Base-by-base conservation (phyloP, 108 stramenopile genomes). In the Pseudonitzschia delicatissima region DNA sequence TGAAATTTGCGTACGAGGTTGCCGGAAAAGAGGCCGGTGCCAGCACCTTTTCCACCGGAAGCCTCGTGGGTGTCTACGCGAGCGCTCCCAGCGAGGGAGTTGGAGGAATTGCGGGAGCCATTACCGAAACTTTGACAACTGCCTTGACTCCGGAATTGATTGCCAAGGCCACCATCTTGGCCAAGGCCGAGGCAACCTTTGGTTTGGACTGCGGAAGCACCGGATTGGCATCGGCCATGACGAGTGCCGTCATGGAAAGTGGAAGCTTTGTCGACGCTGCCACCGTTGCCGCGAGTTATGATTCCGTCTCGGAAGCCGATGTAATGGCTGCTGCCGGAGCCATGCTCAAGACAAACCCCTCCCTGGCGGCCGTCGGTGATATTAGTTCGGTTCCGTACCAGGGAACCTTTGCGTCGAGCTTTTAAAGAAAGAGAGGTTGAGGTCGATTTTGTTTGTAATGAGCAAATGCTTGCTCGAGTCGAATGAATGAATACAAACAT, bases 321-420 rank as follows among this genome's bases (percentile, higher is more conserved):
- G 82, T 93, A 7, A 71, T 47, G 31, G 71, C 63, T 27, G 89
- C 92, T 29, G 59, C 81, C 29, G 67, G 76, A 17, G 77, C 82
- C 40, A 78, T 87, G 76, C 66, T 87, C 31, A 90, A 93, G 73
- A 77, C 77, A 18, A 83, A 79, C 40, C 78, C 86, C 9, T 76
- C 89, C 37, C 42, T 93, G 49, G 92, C 89, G 34, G 88, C 92
- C 34, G 89, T 93, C 39, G 92, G 92, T 45, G 92, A 93, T 68
- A 83, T 93, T 45, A 65, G 69, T 23, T 53, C 33, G 51, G 85
- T 90, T 45, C 92, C 92, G 25, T 92, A 92, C 69, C 84, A 83
- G 62, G 87, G 81, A 62, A 82, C 86, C 31, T 73, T 92, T 62
- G 86, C 78, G 2, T 68, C 84, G 18, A 72, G 77, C 20, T 58